phyloP scores from a whole-genome alignment of 495 filamentous ascomycete species.

The Lasiosphaeriaceae sp. region DNA sequence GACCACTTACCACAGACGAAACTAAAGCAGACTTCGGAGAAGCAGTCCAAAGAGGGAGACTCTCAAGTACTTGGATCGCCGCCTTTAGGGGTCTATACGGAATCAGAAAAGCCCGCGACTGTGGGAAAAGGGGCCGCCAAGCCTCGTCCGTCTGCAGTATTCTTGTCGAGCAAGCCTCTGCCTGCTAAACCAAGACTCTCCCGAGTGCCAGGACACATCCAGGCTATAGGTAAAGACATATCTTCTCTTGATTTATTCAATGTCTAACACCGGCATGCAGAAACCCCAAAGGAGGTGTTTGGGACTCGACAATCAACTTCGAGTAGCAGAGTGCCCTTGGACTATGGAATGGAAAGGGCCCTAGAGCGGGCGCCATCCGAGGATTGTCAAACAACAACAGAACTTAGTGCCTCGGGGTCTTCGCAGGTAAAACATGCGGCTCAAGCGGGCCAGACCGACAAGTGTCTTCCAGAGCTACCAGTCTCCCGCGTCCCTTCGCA shows the following conservation, averaged over 20 bases:
- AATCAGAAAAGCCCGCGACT: background rate
- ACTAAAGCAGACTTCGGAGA: background rate
- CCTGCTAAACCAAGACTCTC: slow-evolving; percentile 5
- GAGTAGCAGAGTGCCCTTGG: too few relatives aligned
- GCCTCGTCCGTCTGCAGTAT: slow-evolving; percentile 9
- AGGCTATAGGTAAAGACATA: background rate
- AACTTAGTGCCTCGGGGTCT: background rate
- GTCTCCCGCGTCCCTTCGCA: slow-evolving; percentile 8
- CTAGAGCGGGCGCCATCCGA: background rate
- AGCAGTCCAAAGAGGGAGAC: background rate
- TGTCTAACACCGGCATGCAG: too few relatives aligned
- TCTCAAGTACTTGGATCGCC: background rate
- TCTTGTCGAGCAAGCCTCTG: slow-evolving; percentile 13
- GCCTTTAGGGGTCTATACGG: background rate
- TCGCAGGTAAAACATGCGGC: background rate
- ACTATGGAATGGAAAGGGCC: too few relatives aligned
- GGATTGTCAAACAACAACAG: background rate
- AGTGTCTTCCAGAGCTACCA: slow-evolving; percentile 11
- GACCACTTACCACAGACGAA: slow-evolving; percentile 5
- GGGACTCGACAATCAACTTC: too few relatives aligned
- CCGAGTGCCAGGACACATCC: background rate
- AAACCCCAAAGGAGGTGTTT: too few relatives aligned
- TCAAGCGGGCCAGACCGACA: background rate
- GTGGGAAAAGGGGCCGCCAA: background rate
- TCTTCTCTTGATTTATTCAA: too few relatives aligned